A percentile compares a stretch with the other conserved stretches of the same genome.
These are phyloP conservation scores for Cucumis cinereus DNA, from an alignment of 306 rosid species.

Conservation along the genomic window DNA sequence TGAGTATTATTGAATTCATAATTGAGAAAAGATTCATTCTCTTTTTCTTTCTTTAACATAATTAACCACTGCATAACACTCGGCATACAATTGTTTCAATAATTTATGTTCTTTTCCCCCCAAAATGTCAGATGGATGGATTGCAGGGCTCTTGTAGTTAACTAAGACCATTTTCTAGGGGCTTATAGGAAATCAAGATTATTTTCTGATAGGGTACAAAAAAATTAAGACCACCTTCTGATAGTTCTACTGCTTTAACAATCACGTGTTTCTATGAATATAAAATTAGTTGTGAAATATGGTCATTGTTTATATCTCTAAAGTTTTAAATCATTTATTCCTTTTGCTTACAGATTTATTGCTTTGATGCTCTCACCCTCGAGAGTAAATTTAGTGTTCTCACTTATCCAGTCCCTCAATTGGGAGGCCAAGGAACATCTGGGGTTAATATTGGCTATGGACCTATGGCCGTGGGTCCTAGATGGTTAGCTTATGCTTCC, in stretches of 20 bases:
- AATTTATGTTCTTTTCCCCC: neutral
- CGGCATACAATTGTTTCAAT: neutral
- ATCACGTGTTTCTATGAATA: neutral
- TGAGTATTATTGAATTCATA: neutral
- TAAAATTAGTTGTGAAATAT: constrained; percentile 11
- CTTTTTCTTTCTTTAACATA: neutral
- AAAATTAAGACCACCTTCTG: neutral
- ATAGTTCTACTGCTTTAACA: neutral
- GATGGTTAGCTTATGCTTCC: constrained; percentile 94
- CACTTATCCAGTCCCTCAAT: constrained; percentile 87
- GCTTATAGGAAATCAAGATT: neutral
- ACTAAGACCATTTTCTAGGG: neutral
- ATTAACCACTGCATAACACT: neutral
- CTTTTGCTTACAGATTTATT: constrained; percentile 63
- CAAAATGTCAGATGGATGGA: neutral
- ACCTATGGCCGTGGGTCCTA: constrained; percentile 92
- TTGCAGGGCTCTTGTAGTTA: constrained; percentile 4
- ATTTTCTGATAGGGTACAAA: neutral
- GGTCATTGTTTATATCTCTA: constrained; percentile 2
- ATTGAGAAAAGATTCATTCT: neutral
- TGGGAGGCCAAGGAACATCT: constrained; percentile 77
- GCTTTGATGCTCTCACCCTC: constrained; percentile 91
- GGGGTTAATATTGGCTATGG: constrained; percentile 91
- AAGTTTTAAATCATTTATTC: constrained; percentile 5
- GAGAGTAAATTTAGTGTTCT: constrained; percentile 91